Base-by-base conservation (phyloP, 2,329 filamentous ascomycete species). In the Fusarium penzigii region DNA sequence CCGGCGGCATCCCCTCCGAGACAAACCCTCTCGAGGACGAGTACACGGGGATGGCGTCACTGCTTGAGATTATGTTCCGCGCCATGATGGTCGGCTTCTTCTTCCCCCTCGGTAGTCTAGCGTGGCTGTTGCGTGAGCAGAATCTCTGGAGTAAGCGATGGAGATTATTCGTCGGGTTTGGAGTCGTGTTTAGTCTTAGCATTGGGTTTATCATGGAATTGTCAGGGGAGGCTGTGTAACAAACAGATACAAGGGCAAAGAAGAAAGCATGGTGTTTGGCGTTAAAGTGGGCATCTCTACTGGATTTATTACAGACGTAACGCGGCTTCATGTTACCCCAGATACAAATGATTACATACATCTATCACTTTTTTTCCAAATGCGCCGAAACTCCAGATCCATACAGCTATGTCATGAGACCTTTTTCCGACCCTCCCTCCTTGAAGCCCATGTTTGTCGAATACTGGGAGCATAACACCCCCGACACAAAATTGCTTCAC, bases 51-150 rank as follows among this genome's bases (percentile, higher is more conserved):
- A 77, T 82, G 49, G 71, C 76, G 14, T 66, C 72, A 2, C 73
- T 89, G 11, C 75, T 96, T 42, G 93, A 97, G 66, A 87, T 95
- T 65, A 84, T 97, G 76, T 79, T 97, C 52, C 89, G 87, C 73
- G 94, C 92, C 5, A 90, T 94, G 70, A 76, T 95, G 53, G 89
- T 94, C 65, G 94, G 94, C 1, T 99, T 97, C 77, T 89, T 99
- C 70, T 97, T 93, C 84, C 94, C 94, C 5, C 72, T 97, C 10
- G 93, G 90, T 0, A 92, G 90, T 64, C 76, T 93, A 51, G 85
- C 88, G 47, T 97, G 92, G 91, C 76, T 95, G 45, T 81, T 93
- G 59, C 80, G 92, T 53, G 90, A 96, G 70, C 89, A 94, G 52
- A 92, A 90, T 1, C 86, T 97, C 53, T 96, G 92, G 84, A 89